These are phyloP conservation scores for Irpex rosettiformis DNA, from an alignment of 1,284 basidiomycete species.

Conservation along the genomic window DNA sequence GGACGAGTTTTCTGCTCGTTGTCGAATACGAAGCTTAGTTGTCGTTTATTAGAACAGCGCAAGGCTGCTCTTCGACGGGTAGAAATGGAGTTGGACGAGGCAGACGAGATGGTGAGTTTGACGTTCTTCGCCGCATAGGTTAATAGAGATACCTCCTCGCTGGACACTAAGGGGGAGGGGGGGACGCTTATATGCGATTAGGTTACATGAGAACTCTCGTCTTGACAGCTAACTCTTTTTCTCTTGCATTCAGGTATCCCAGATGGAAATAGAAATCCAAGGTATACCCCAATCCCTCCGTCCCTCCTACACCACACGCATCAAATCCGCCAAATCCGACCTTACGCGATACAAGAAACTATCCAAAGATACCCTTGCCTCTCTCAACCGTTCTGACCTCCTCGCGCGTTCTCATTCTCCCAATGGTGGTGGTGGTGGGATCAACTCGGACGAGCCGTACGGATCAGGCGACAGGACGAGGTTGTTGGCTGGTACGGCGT, in stretches of 20 bases:
- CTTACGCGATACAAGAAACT: constrained; percentile 78
- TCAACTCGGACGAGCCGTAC: constrained; percentile 81
- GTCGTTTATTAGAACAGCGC: constrained; percentile 85
- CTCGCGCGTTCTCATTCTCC: constrained; percentile 45
- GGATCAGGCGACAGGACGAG: constrained; percentile 70
- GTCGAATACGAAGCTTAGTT: too few relatives aligned
- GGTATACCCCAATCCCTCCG: constrained; percentile 87
- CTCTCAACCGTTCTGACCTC: constrained; percentile 58
- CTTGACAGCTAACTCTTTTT: too few relatives aligned
- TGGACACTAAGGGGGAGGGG: not conserved
- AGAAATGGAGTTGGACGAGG: constrained; percentile 96
- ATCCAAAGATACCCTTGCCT: constrained; percentile 60
- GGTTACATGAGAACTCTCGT: too few relatives aligned
- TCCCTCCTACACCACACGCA: constrained; percentile 68
- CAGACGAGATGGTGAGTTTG: constrained; percentile 88
- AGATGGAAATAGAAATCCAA: constrained; percentile 99
- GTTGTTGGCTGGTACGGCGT: constrained; percentile 70
- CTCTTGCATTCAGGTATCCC: constrained; percentile 83
- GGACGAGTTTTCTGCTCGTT: not conserved
- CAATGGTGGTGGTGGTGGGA: constrained; percentile 35
- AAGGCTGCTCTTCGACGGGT: constrained; percentile 82
- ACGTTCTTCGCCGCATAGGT: not conserved
- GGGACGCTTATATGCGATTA: too few relatives aligned
- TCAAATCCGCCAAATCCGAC: constrained; percentile 69
- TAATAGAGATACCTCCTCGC: not conserved